phyloP scores from a whole-genome alignment of 768 basidiomycete species.

The Tricholoma flavovirens region DNA sequence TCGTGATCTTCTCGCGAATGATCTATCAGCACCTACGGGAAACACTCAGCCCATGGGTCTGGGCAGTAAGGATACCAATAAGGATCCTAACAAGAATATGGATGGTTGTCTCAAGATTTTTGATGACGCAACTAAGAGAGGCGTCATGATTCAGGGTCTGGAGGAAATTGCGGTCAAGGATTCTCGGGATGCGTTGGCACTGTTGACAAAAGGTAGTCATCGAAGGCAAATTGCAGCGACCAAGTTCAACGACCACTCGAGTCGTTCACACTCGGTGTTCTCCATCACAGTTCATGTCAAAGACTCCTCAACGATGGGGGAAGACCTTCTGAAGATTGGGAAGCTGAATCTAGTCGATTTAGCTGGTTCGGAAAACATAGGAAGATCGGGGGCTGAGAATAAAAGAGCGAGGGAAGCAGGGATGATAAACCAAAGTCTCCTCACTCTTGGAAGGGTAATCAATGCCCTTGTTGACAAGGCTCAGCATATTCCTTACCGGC shows the following conservation, averaged over 20 bases:
- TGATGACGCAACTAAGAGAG: slow-evolving; percentile 83
- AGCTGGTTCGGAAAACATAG: slow-evolving; percentile 97
- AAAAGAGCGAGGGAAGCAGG: slow-evolving; percentile 94
- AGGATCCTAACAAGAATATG: slow-evolving; percentile 21
- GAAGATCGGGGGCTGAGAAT: slow-evolving; percentile 91
- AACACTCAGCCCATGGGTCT: slow-evolving; percentile 77
- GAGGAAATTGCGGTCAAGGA: slow-evolving; percentile 86
- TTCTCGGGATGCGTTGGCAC: slow-evolving; percentile 72
- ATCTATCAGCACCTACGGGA: slow-evolving; percentile 65
- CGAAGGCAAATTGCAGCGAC: slow-evolving; percentile 92
- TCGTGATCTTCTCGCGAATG: slow-evolving; percentile 81
- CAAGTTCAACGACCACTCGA: slow-evolving; percentile 96
- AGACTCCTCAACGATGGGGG: slow-evolving; percentile 68
- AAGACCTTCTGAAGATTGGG: slow-evolving; percentile 88
- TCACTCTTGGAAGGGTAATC: slow-evolving; percentile 96
- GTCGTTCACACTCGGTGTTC: slow-evolving; percentile 97
- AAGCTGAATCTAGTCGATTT: slow-evolving; percentile 97
- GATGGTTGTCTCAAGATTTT: slow-evolving; percentile 78
- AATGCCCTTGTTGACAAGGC: slow-evolving; percentile 92
- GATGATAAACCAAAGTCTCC: slow-evolving; percentile 95
- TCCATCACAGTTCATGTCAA: slow-evolving; percentile 94
- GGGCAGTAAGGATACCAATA: slow-evolving; percentile 42
- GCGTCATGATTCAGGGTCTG: slow-evolving; percentile 90
- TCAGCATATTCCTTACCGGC: slow-evolving; percentile 93
- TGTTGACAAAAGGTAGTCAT: slow-evolving; percentile 85